These are phyloP conservation scores for Rhodotorula sp. DNA, from an alignment of 1,284 basidiomycete species.

Conservation along the genomic window DNA sequence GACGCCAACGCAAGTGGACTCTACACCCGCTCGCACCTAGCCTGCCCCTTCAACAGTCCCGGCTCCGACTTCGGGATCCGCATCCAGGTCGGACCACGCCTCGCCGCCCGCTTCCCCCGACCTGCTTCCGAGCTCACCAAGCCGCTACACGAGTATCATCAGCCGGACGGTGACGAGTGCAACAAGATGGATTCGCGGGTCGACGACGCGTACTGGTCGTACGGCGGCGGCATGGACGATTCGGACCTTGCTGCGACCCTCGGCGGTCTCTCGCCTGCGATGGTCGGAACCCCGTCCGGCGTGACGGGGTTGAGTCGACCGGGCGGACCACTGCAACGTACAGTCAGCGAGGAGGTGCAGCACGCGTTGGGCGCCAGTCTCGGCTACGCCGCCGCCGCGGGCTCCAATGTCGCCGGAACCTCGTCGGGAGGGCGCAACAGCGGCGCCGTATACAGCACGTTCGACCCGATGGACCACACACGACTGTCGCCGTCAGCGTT, in stretches of 20 bases:
- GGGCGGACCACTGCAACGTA: conserved; percentile 12
- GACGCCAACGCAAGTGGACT: too few species aligned
- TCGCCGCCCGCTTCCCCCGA: not conserved
- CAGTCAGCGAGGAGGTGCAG: conserved; percentile 26
- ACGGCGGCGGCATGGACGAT: conserved; percentile 15
- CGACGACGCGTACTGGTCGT: conserved; percentile 23
- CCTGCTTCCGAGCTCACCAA: not conserved
- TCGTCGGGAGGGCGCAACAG: not conserved
- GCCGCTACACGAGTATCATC: too few species aligned
- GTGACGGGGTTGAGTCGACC: not conserved
- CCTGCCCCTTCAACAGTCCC: too few species aligned
- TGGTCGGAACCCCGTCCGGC: not conserved
- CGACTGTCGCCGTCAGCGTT: conserved; percentile 33
- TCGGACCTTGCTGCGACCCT: conserved; percentile 4
- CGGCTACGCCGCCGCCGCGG: not conserved
- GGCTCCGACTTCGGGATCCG: not conserved
- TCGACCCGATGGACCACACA: conserved; percentile 34
- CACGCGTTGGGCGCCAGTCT: conserved; percentile 5
- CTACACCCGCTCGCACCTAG: too few species aligned
- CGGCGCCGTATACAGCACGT: conserved; percentile 10
- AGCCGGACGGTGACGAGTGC: not conserved
- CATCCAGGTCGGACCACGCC: not conserved
- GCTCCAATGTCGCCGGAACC: not conserved
- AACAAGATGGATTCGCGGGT: not conserved
- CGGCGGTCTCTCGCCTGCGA: conserved; percentile 18